Evolutionary conservation across 2,329 filamentous ascomycete genomes (phyloP).

Genomic region (Chrysosporium queenslandicum): DNA sequence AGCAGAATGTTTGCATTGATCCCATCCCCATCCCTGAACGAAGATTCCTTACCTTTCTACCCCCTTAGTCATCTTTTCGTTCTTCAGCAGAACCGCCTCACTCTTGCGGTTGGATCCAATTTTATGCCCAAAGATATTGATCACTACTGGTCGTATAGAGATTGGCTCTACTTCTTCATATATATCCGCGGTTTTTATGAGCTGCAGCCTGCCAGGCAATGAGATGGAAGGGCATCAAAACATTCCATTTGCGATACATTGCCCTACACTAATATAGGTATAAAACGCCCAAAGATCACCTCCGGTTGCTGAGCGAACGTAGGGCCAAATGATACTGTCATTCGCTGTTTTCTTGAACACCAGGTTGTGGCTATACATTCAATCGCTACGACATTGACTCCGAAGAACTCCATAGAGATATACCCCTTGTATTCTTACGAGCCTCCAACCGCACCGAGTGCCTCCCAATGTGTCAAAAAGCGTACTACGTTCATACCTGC

Average conservation of each 20-base stretch:
- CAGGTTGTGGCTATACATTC: neutral
- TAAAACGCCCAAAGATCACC: constrained; percentile 7
- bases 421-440: neutral
- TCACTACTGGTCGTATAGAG: constrained; percentile 1
- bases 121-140: constrained; percentile 5
- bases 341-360: neutral
- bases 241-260: constrained; percentile 1
- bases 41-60: neutral
- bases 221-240: constrained; percentile 7
- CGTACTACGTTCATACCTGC: constrained; percentile 17
- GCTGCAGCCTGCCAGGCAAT: constrained; percentile 9
- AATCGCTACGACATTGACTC: neutral
- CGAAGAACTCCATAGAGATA: neutral
- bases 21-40: neutral
- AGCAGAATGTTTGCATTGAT: constrained; percentile 1
- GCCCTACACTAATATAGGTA: constrained; percentile 4
- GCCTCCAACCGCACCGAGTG: neutral
- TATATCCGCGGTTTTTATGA: neutral
- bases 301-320: neutral
- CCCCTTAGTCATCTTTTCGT: neutral
- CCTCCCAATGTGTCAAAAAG: constrained; percentile 18
- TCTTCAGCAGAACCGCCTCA: constrained; percentile 5
- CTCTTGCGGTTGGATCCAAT: constrained; percentile 7
- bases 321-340: neutral
- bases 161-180: constrained; percentile 2